Percentiles rank a stretch among this genome's conserved stretches.
Conservation (phyloP, 2,329 filamentous ascomycete genomes). For the Fusarium siculi region DNA sequence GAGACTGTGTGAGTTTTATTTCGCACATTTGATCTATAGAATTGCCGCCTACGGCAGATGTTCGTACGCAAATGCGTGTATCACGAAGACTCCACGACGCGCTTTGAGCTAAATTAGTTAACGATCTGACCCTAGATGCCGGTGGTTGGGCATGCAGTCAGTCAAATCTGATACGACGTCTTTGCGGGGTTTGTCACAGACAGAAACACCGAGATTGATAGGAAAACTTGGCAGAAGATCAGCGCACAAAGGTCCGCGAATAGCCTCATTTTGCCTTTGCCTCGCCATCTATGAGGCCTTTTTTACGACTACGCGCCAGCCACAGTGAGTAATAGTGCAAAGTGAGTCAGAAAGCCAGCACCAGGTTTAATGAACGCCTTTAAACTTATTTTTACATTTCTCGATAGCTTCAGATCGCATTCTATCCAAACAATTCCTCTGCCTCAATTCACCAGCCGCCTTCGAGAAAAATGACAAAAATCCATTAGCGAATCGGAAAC, state of each 20-base stretch:
- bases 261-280: slow-evolving; percentile 20
- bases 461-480: slow-evolving; percentile 4
- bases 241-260: slow-evolving; percentile 9
- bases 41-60: background rate
- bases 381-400: background rate
- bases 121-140: background rate
- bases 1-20: background rate
- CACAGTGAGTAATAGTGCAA: slow-evolving; percentile 5
- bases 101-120: background rate
- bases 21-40: background rate
- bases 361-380: background rate
- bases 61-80: background rate
- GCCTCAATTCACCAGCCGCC: slow-evolving; percentile 12
- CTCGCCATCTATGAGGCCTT: slow-evolving; percentile 3
- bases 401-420: background rate
- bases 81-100: background rate
- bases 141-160: slow-evolving; percentile 24
- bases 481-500: slow-evolving; percentile 33
- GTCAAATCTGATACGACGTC: slow-evolving; percentile 17
- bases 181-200: slow-evolving; percentile 17
- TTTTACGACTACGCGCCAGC: background rate
- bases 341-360: background rate
- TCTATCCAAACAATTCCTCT: slow-evolving; percentile 3
- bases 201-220: slow-evolving; percentile 15
- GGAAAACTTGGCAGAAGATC: slow-evolving; percentile 4